Evolutionary conservation across 164 flowering plant species (phyloP).

Genomic region (Dillenia turbinata): DNA sequence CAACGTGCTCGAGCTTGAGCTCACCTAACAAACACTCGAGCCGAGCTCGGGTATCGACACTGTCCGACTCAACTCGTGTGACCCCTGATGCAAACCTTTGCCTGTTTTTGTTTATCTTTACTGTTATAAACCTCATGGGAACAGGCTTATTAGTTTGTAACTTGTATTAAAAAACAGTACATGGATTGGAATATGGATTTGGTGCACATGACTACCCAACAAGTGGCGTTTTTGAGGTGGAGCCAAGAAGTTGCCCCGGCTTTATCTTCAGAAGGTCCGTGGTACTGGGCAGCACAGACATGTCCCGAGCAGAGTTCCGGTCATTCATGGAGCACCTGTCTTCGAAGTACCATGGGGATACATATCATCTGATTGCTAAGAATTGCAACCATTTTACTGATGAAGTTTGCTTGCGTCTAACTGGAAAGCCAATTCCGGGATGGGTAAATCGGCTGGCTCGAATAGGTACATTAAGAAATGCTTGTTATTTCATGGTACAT

Average conservation of each 20-base stretch:
- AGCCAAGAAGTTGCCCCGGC: slow-evolving; percentile 94
- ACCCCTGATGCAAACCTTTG: too few relatives aligned
- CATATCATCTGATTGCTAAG: slow-evolving; percentile 89
- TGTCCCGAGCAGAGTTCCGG: slow-evolving; percentile 71
- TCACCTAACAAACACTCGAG: too few relatives aligned
- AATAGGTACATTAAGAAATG: slow-evolving; percentile 48
- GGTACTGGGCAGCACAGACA: slow-evolving; percentile 61
- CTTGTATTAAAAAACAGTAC: slow-evolving; percentile 34
- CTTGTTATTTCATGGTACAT: neutral
- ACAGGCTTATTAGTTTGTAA: slow-evolving; percentile 4
- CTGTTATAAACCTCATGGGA: neutral
- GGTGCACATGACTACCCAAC: slow-evolving; percentile 91
- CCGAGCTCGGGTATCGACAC: too few relatives aligned
- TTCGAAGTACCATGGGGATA: slow-evolving; percentile 71
- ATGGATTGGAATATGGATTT: slow-evolving; percentile 87
- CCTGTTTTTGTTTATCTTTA: neutral
- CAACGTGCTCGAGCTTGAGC: too few relatives aligned
- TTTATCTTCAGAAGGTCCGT: slow-evolving; percentile 79
- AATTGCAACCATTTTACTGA: slow-evolving; percentile 96
- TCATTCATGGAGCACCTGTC: slow-evolving; percentile 73
- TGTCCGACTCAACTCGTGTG: too few relatives aligned
- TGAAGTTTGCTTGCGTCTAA: slow-evolving; percentile 64
- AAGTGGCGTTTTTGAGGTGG: slow-evolving; percentile 97
- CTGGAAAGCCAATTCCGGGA: slow-evolving; percentile 90
- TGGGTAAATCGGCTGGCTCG: slow-evolving; percentile 96